Conservation (phyloP, 768 basidiomycete genomes). For the Kwoniella europaea region DNA sequence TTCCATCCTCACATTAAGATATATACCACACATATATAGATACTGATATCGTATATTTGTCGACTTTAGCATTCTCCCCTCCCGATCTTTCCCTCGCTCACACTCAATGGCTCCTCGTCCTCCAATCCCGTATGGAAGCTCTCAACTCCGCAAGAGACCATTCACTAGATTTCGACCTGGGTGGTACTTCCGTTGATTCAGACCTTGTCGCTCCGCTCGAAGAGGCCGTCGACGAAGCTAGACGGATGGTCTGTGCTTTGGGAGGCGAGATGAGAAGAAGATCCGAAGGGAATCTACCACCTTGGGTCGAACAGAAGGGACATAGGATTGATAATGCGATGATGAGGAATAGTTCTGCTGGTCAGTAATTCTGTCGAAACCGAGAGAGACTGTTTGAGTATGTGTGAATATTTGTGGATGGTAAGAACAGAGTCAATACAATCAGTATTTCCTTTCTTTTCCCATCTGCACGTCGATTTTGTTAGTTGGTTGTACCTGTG, state of each 20-base stretch:
- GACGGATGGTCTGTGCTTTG: slow-evolving; percentile 41
- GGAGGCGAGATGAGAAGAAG: slow-evolving; percentile 42
- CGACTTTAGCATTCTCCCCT: slow-evolving; percentile 28
- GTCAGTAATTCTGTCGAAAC: background rate
- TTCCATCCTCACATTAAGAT: background rate
- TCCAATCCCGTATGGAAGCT: slow-evolving; percentile 22
- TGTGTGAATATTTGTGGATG: too few relatives aligned
- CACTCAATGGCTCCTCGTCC: slow-evolving; percentile 37
- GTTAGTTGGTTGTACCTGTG: too few relatives aligned
- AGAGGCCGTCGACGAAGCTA: slow-evolving; percentile 42
- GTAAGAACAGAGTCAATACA: too few relatives aligned
- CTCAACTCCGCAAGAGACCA: slow-evolving; percentile 19
- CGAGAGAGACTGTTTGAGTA: too few relatives aligned
- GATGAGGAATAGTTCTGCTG: slow-evolving; percentile 9
- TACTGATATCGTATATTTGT: too few relatives aligned
- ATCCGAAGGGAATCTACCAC: slow-evolving; percentile 38
- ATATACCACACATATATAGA: too few relatives aligned
- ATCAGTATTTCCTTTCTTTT: too few relatives aligned
- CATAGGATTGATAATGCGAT: background rate
- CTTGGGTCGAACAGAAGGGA: slow-evolving; percentile 22
- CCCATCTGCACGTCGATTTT: too few relatives aligned
- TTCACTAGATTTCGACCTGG: slow-evolving; percentile 33
- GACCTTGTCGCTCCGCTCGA: slow-evolving; percentile 33
- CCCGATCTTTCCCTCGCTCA: slow-evolving; percentile 38
- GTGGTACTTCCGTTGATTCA: slow-evolving; percentile 27